Conservation (phyloP, 2,329 filamentous ascomycete species). For the Elsinoe ampelina region DNA sequence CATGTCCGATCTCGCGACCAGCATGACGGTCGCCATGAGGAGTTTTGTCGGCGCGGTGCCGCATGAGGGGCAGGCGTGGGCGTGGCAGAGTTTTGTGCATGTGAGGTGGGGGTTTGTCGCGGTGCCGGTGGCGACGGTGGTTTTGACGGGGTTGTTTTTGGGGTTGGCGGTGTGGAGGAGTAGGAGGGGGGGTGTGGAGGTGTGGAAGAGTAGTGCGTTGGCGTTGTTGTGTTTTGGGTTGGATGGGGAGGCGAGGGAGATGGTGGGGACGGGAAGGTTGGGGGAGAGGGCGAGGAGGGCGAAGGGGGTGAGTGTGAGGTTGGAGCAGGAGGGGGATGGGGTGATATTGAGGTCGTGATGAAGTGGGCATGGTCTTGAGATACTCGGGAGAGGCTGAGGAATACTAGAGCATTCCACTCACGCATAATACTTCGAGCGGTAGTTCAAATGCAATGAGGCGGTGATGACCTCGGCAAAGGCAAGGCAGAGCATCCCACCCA, state of each 20-base stretch:
- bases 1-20: slow-evolving; percentile 29
- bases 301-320: slow-evolving; percentile 10
- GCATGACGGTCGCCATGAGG: slow-evolving; percentile 30
- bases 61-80: slow-evolving; percentile 25
- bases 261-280: slow-evolving; percentile 9
- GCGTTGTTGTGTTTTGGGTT: slow-evolving; percentile 31
- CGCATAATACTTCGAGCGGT: too few relatives aligned
- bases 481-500: too few relatives aligned
- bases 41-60: slow-evolving; percentile 21
- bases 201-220: slow-evolving; percentile 31
- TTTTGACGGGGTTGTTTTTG: slow-evolving; percentile 26
- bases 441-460: too few relatives aligned
- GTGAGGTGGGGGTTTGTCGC: slow-evolving; percentile 32
- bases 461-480: too few relatives aligned
- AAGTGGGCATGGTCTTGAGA: neutral
- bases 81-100: slow-evolving; percentile 26
- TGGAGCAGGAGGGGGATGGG: neutral
- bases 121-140: slow-evolving; percentile 26
- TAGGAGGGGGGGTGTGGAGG: slow-evolving; percentile 20
- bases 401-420: too few relatives aligned
- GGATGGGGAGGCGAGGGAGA: slow-evolving; percentile 19
- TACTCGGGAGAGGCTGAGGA: too few relatives aligned
- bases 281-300: slow-evolving; percentile 6
- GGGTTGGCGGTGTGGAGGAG: slow-evolving; percentile 22
- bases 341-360: neutral